Evolutionary conservation across 805 yeast species (phyloP), one percentile per base, ranked within the genome.

Genomic region (Wickerhamomyces ciferrii): DNA sequence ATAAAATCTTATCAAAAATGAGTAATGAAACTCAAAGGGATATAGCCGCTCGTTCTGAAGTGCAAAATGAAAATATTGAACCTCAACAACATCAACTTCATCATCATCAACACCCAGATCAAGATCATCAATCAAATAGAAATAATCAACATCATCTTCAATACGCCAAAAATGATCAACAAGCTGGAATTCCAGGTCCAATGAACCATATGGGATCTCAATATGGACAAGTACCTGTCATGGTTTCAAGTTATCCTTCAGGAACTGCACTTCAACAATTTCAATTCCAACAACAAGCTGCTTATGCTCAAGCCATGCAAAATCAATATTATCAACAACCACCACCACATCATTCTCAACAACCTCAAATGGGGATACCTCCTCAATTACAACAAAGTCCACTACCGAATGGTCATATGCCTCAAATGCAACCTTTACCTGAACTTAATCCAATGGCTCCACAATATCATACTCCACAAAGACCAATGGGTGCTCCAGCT

Each of bases 401-500:
- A 40, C 23, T 43, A 20, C 49, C 39, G 15, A 19, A 37, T 20
- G 39, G 39, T 6, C 24, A 37, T 6, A 13, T 37, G 7, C 39
- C 48, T 38, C 47, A 44, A 39, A 24, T 19, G 32, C 14, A 15
- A 19, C 38, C 43, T 27, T 5, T 32, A 9, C 38, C 29, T 5
- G 34, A 41, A n/a, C 6, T 35, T 19, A 39, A 27, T 9, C 27
- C n/a, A 4, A 17, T 18, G 14, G 23, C 38, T 2, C 18, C 32
- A 13, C 29, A 52, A 10, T 53, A 49, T 44, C 61, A 59, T 20
- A 54, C 62, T 3, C 62, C 59, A n/a, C 53, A 53, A 45, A 55
- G 60, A 50, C 38, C 54, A 2, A 34, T 49, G 42, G 47, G 44
- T 5, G 48, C 49, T 4, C 49, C 51, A 7, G 42, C 47, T 24